Evolutionary conservation across 257 asterid species (phyloP).

Genomic region (Galeopsis tetrahit): DNA sequence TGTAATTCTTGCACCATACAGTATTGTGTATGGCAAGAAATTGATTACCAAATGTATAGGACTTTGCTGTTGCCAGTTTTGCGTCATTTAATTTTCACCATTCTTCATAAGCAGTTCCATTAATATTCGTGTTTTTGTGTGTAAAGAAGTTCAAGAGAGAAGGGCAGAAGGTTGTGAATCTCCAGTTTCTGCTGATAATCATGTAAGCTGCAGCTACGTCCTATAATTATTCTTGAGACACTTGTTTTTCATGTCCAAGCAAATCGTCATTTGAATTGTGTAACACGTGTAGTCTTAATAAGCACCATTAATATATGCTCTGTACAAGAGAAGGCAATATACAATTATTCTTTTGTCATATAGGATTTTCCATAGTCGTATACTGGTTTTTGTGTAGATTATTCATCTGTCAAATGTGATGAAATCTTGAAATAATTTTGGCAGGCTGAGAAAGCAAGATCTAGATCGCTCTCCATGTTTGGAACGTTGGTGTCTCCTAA

Average conservation of each 20-base stretch:
- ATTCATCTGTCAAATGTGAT: not conserved
- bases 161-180: slow-evolving; percentile 49
- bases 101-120: not conserved
- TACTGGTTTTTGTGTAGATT: slow-evolving; percentile 9
- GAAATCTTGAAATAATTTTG: slow-evolving; percentile 16
- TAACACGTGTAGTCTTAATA: not conserved
- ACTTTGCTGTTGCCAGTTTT: not conserved
- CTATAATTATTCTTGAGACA: slow-evolving; percentile 1
- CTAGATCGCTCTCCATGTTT: slow-evolving; percentile 73
- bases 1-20: slow-evolving; percentile 11
- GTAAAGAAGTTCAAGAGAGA: slow-evolving; percentile 52
- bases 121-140: slow-evolving; percentile 11
- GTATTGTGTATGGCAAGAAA: slow-evolving; percentile 10
- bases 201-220: slow-evolving; percentile 48
- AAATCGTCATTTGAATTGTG: not conserved
- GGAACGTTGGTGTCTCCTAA: slow-evolving; percentile 88
- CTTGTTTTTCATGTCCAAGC: slow-evolving; percentile 10
- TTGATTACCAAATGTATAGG: slow-evolving; percentile 5
- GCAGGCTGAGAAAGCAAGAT: slow-evolving; percentile 71
- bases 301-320: not conserved
- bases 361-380: not conserved
- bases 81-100: not conserved
- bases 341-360: not conserved
- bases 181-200: slow-evolving; percentile 52
- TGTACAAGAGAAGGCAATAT: not conserved